phyloP scores from a whole-genome alignment of 140 eudicot genomes.

The Bidens hawaiensis region DNA sequence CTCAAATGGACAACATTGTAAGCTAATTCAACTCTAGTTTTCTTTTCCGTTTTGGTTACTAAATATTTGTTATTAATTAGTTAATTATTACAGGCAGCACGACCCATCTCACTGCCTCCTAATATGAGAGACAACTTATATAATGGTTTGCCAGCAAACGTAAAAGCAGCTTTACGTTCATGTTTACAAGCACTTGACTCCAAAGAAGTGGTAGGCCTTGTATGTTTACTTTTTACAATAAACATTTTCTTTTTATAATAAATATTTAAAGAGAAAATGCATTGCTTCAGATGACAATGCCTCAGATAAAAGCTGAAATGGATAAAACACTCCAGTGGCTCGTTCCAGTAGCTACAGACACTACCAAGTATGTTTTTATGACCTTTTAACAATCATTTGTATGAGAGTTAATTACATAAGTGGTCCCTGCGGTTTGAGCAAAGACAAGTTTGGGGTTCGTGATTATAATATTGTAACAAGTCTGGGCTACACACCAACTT shows the following conservation, averaged over 20 bases:
- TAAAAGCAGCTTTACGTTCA: conserved; percentile 66
- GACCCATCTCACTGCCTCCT: conserved; percentile 82
- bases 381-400: too few species aligned
- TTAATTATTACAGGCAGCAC: conserved; percentile 53
- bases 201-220: conserved; percentile 55
- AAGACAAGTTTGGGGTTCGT: too few species aligned
- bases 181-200: conserved; percentile 43
- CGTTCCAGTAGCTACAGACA: conserved; percentile 87
- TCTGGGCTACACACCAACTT: too few species aligned
- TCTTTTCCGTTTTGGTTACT: background rate
- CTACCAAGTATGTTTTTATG: conserved; percentile 61
- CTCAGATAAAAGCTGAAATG: conserved; percentile 96
- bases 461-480: too few species aligned
- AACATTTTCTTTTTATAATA: too few species aligned
- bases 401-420: too few species aligned
- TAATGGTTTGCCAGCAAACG: conserved; percentile 68
- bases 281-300: conserved; percentile 69
- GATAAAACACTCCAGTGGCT: conserved; percentile 94
- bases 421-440: too few species aligned
- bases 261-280: background rate
- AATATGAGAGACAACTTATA: conserved; percentile 79
- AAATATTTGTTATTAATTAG: background rate
- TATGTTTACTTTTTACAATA: background rate
- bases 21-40: conserved; percentile 23
- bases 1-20: conserved; percentile 86